A percentile compares a stretch with the other conserved stretches of the same genome.
These are phyloP conservation scores for Paspalum notatum DNA, from an alignment of 176 grass and related monocot genomes.

Conservation along the genomic window DNA sequence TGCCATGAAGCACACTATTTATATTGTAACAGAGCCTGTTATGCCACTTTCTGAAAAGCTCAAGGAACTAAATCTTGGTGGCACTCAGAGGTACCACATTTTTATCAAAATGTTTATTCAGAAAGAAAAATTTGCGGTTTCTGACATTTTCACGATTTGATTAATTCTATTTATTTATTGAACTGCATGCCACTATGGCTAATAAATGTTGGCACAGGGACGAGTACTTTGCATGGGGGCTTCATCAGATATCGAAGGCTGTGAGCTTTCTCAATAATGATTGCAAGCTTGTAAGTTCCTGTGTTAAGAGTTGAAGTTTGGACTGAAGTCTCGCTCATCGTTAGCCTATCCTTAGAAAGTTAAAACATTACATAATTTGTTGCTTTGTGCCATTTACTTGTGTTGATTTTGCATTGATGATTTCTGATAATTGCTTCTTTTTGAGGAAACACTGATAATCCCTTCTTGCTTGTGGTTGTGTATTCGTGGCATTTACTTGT, in stretches of 20 bases:
- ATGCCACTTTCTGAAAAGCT: conserved; percentile 90
- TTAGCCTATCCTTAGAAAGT: conserved; percentile 6
- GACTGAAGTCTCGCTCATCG: conserved; percentile 4
- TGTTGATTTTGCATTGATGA: conserved; percentile 27
- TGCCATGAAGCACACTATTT: conserved; percentile 80
- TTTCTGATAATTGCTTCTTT: conserved; percentile 3
- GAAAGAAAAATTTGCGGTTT: conserved; percentile 6
- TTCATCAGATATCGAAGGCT: conserved; percentile 99
- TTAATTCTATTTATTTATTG: not conserved
- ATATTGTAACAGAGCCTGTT: conserved; percentile 96
- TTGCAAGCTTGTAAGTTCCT: conserved; percentile 88
- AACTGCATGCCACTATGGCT: conserved; percentile 24
- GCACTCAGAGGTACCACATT: conserved; percentile 84
- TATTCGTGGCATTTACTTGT: not conserved
- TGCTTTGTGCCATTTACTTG: conserved; percentile 22
- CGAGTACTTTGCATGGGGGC: conserved; percentile 98
- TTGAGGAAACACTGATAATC: not conserved
- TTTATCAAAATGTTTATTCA: conserved; percentile 35
- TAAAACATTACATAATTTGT: not conserved
- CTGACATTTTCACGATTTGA: conserved; percentile 27
- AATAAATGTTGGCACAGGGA: conserved; percentile 62
- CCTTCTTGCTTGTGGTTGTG: not conserved
- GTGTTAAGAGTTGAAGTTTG: conserved; percentile 28
- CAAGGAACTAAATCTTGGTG: conserved; percentile 87
- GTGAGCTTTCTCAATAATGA: conserved; percentile 99